Base-by-base conservation (phyloP, 352 stramenopile genomes). In the Phytopythium mirpurense region DNA sequence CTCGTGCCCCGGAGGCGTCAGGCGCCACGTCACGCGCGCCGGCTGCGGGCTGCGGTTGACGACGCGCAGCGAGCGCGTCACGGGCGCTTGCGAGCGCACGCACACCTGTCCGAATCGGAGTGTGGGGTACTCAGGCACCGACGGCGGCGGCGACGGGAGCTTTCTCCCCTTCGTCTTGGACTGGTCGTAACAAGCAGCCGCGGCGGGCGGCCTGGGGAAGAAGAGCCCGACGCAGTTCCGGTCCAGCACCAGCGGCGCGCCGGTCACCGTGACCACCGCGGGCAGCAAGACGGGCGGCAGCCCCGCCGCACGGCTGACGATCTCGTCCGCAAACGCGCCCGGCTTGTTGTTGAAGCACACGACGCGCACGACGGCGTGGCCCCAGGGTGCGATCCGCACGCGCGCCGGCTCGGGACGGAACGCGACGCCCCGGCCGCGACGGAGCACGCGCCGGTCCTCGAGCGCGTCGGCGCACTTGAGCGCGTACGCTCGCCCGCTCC, bases 331-430 rank as follows among this genome's bases (percentile, higher is more conserved):
- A 62, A 86, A 93, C 10, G 43, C 53, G 6, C 83, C 83, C 3
- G 83, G 72, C 65, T 90, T 83, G 66, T 92, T 90, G 68, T 84
- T 90, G 61, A 88, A 77, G 46, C 81, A 90, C 31, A 70, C 78
- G 24, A 90, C 51, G 14, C 54, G 48, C 11, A 88, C 65, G 11
- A 86, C 54, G 0, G 61, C 54, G 23, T 86, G 77, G 35, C 82
- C 67, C 83, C 83, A 92, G 12, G 79, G 67, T 2, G 68, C 50
- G 38, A 92, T 76, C 2, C 59, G 48, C 23, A 88, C 29, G 4
- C 45, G 55, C 3, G 31, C 42, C 1, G 72, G 76, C 10, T 54
- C 32, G 8, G 72, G 16, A 27, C 81, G 54, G 36, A 93, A 83
- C 1, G 79, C 79, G 19, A 85, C 51, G n/a, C 81, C 83, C 35